Evolutionary conservation across 805 yeast genomes (phyloP).

Genomic region (Candida arabinofermentans): DNA sequence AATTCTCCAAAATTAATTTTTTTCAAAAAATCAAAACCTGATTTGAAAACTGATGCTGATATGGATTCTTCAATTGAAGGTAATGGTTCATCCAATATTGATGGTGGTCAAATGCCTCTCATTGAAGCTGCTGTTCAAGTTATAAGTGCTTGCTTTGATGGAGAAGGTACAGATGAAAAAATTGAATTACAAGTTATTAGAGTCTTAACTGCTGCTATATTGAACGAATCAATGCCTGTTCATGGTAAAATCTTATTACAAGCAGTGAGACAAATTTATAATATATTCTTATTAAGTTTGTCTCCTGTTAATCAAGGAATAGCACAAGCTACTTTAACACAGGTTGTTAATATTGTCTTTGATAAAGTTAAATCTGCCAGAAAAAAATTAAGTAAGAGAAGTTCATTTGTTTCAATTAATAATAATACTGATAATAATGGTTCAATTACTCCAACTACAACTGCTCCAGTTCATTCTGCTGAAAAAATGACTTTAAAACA

Average conservation of each 20-base stretch:
- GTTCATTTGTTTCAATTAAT: neutral
- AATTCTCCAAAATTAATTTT: slow-evolving; percentile 51
- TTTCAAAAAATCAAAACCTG: slow-evolving; percentile 28
- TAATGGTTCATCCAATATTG: slow-evolving; percentile 34
- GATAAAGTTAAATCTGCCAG: slow-evolving; percentile 47
- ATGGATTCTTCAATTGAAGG: slow-evolving; percentile 39
- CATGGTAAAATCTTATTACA: slow-evolving; percentile 87
- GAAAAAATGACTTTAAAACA: slow-evolving; percentile 49
- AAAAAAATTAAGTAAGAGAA: slow-evolving; percentile 3
- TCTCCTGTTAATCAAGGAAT: slow-evolving; percentile 83
- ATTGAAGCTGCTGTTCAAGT: slow-evolving; percentile 83
- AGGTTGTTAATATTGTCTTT: slow-evolving; percentile 81
- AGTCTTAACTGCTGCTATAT: slow-evolving; percentile 83
- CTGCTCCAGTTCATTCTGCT: neutral
- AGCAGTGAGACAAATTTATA: slow-evolving; percentile 91
- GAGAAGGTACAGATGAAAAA: slow-evolving; percentile 86
- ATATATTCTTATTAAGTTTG: slow-evolving; percentile 81
- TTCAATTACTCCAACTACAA: neutral
- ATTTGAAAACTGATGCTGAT: slow-evolving; percentile 28
- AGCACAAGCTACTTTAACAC: slow-evolving; percentile 93
- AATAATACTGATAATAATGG: slow-evolving; percentile 3
- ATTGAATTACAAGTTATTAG: slow-evolving; percentile 91
- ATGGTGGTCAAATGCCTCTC: slow-evolving; percentile 42
- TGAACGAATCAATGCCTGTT: slow-evolving; percentile 74
- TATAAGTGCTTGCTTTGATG: slow-evolving; percentile 80